Evolutionary conservation across 2,329 filamentous ascomycete genomes (phyloP), one percentile per base, ranked within the genome.

Genomic region (Herpomyces periplanetae): DNA sequence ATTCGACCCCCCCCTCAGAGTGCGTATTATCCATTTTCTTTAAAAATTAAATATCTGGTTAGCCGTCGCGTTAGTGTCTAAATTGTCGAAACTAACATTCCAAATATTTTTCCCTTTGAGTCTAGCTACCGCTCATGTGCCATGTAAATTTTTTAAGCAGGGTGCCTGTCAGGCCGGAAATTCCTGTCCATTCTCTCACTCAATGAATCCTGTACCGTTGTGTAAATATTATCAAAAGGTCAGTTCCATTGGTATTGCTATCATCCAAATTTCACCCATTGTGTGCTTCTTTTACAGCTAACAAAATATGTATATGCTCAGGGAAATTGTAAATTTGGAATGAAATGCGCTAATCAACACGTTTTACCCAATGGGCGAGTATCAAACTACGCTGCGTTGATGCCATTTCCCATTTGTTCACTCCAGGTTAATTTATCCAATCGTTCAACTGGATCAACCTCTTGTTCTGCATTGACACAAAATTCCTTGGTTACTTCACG

Each of bases 191-290:
- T 96, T 91, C 42, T 68, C 71, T 31, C 80, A 96, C 43, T 75
- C 84, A 27, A 58, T 80, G 27, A 66, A 80, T 35, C 52, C 59
- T 12, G 56, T 71, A 15, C 54, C 84, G 27, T 55, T 56, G 6
- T 96, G 80, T 59, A 96, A 91, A 43, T 96, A 91, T 44, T 96
- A 91, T 38, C 65, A 73, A 34, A 96, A 91, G 61, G 71, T 85
- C 45, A 17, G 29, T 12, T 11, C 4, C 5, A 5, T n/a, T 9
- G 11, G 6, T 12, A 8, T 13, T 16, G 13, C 11, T 8, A 8
- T 7, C 9, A 14, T 10, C 16, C 12, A 11, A 14, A 9, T 13
- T 5, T 11, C 12, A 8, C 10, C n/a, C 15, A 13, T 5, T 18
- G 4, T 20, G 11, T 15, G 13, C 14, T 16, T 13, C 9, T 19